Base-by-base conservation (phyloP, 148 eudicot species). In the Simmondsia chinensis region DNA sequence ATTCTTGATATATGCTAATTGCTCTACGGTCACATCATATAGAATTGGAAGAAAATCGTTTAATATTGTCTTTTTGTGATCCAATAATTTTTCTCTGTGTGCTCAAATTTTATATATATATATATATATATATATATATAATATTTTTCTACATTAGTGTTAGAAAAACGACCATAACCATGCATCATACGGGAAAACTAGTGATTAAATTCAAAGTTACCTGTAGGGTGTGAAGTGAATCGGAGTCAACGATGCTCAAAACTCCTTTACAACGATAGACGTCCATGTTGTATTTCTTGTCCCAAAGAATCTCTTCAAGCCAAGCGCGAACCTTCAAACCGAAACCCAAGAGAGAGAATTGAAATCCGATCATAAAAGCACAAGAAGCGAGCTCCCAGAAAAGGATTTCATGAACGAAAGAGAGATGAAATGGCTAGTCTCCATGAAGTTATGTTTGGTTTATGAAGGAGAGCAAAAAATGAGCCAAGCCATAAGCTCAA, bases 251-350 rank as follows among this genome's bases (percentile, higher is more conserved):
- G 26, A 84, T 60, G 60, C 60, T 81, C 40, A 89, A 45, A 61
- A 89, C 71, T 13, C 97, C 97, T 72, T 89, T 89, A 70, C 97
- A 89, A 34, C 95, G 88, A 60, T 89, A 84, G 30, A 89, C 75
- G 38, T 89, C 95, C 85, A 84, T 84, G 50, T 61, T 65, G 44
- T 68, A 70, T 54, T 84, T 84, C 66, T 89, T 89, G 46, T 89
- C 97, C 97, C 97, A 89, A 56, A 89, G 87, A 47, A 89, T 76
- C 53, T 84, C 97, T 59, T 89, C 97, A 38, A 89, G 71, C 95
- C 97, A 89, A 51, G 56, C 19, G 33, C 82, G 81, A 46, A 79
- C 87, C 97, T 88, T 28, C 6, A 58, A 33, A 18, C 44, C 35
- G 32, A 13, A 45, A 21, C 2, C 4, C 12, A 22, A 32, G 5